These are phyloP conservation scores for Suillus paluster DNA, from an alignment of 768 basidiomycete genomes.

Conservation along the genomic window DNA sequence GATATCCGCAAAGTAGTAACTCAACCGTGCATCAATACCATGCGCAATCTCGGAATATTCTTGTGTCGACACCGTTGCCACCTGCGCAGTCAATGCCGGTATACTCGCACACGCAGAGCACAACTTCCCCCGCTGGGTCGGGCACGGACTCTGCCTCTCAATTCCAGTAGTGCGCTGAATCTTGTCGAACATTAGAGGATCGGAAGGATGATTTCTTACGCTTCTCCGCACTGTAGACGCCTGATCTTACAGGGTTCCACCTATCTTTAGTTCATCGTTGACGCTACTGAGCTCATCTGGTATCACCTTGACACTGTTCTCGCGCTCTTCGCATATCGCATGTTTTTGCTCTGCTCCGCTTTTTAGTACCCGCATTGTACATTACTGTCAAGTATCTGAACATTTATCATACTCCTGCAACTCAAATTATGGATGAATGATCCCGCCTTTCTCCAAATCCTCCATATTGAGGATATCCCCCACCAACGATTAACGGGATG, in stretches of 20 bases:
- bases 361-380: background rate
- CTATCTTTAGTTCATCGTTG: background rate
- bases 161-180: slow-evolving; percentile 22
- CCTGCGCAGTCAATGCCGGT: slow-evolving; percentile 28
- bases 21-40: slow-evolving; percentile 27
- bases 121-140: slow-evolving; percentile 33
- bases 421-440: too few relatives aligned
- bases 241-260: background rate
- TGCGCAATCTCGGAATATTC: slow-evolving; percentile 26
- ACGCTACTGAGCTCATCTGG: background rate
- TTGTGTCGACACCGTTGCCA: slow-evolving; percentile 16
- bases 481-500: background rate
- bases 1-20: slow-evolving; percentile 23
- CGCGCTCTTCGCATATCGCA: background rate
- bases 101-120: slow-evolving; percentile 28
- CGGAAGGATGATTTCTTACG: background rate
- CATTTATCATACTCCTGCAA: background rate
- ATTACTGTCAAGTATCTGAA: slow-evolving; percentile 4
- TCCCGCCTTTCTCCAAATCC: background rate
- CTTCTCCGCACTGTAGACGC: background rate
- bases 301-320: background rate
- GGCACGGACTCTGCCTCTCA: slow-evolving; percentile 29
- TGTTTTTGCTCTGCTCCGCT: background rate
- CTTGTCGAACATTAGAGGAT: background rate
- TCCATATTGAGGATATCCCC: background rate